Evolutionary conservation across 2,329 filamentous ascomycete species (phyloP), one percentile per base, ranked within the genome.

Genomic region (Rhinocladiella similis): DNA sequence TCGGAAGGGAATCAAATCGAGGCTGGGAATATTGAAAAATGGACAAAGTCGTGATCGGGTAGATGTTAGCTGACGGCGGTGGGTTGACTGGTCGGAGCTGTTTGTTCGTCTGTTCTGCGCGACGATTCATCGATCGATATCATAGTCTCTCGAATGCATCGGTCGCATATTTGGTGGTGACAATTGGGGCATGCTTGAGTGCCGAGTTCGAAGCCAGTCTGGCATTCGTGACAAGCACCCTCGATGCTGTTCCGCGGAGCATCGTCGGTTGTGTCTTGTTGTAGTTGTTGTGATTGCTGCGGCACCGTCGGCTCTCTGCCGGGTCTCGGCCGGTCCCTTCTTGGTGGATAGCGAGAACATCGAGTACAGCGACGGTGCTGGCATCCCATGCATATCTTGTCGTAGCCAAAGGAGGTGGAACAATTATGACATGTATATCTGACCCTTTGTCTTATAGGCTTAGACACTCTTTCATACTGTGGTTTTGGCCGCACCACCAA

Each of bases 331-430:
- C 81, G 81, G 67, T 85, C 80, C 63, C 83, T 84, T 75, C 86
- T 85, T 51, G 82, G 77, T 33, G 91, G 91, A 66, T 88, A 84
- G 53, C 90, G 85, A 25, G 85, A 83, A 71, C 92, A 97, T 67
- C 88, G 85, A 68, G 84, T 88, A 82, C 92, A 97, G 63, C 90
- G 84, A 46, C 79, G 78, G 74, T 97, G 92, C 65, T 88, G 81
- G 76, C 92, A 97, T 63, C 83, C 83, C 62, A 80, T 73, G 73
- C 92, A 96, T 57, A 87, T 79, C 74, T 87, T 91, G 66, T 87
- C 83, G 18, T 82, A 73, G 54, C 88, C 86, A 70, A 93, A 96
- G 20, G 83, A 82, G 13, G 87, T 83, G 56, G 86, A 83, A 76
- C 92, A 97, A 64, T 83, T 81, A 73, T 96, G 92, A 73, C 92